These are phyloP conservation scores for Fagopyrum esculentum DNA, from an alignment of 148 eudicot species.

Conservation along the genomic window DNA sequence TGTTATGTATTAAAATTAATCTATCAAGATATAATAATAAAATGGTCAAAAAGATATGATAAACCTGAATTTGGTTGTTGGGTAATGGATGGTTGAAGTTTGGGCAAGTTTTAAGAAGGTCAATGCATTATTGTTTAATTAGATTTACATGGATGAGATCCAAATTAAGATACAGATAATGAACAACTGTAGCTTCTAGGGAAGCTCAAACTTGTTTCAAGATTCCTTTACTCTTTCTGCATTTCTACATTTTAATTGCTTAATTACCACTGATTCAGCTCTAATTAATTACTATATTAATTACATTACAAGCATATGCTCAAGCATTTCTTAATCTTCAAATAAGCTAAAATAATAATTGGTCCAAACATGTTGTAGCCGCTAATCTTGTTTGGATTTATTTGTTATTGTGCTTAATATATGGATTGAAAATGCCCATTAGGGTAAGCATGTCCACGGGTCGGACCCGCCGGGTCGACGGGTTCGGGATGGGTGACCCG, in stretches of 20 bases:
- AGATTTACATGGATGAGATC: background rate
- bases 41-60: too few relatives aligned
- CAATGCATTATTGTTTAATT: background rate
- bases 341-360: background rate
- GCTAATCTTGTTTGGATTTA: background rate
- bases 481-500: too few relatives aligned
- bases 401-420: too few relatives aligned
- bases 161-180: conserved; percentile 2
- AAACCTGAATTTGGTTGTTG: too few relatives aligned
- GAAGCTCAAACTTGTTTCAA: background rate
- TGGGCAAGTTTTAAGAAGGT: conserved; percentile 9
- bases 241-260: background rate
- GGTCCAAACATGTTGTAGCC: background rate
- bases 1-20: too few relatives aligned
- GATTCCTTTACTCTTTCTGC: background rate
- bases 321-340: background rate
- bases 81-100: too few relatives aligned
- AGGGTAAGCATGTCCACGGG: too few relatives aligned
- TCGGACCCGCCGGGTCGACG: too few relatives aligned
- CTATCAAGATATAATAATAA: too few relatives aligned
- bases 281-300: background rate
- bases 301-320: background rate
- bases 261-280: background rate
- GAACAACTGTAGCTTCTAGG: conserved; percentile 7
- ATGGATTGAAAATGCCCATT: too few relatives aligned